Evolutionary conservation across 1,284 basidiomycete species (phyloP).

Genomic region (Quambalaria eucalypti): DNA sequence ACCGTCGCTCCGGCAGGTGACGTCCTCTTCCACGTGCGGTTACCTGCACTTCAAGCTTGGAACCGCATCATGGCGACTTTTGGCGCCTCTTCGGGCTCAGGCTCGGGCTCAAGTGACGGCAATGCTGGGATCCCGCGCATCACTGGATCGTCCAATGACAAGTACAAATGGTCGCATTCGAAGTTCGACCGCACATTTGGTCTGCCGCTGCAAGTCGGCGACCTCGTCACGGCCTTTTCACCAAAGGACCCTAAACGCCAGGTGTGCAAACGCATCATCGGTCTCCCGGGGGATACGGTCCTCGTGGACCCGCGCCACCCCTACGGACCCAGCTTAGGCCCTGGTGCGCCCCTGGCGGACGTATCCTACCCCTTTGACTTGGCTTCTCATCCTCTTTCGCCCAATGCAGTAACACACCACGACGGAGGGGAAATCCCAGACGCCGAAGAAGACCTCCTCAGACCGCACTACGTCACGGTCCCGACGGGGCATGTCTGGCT

Average conservation of each 20-base stretch:
- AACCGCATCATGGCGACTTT: no score
- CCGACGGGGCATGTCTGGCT: slow-evolving; percentile 62
- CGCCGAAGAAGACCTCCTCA: background rate
- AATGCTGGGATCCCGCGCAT: background rate
- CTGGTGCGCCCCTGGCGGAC: background rate
- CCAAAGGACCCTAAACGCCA: slow-evolving; percentile 63
- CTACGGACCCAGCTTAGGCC: background rate
- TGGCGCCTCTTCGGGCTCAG: background rate
- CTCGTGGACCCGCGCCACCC: slow-evolving; percentile 65
- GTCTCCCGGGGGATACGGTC: slow-evolving; percentile 77
- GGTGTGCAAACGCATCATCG: slow-evolving; percentile 84
- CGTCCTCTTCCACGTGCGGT: slow-evolving; percentile 24
- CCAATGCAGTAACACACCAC: slow-evolving; percentile 6
- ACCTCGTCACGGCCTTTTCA: slow-evolving; percentile 68
- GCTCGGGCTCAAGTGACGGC: background rate
- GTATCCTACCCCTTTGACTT: background rate
- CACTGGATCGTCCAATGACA: background rate
- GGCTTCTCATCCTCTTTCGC: slow-evolving; percentile 7
- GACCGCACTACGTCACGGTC: slow-evolving; percentile 10
- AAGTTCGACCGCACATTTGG: background rate
- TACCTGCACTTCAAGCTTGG: slow-evolving; percentile 10
- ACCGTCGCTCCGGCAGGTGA: slow-evolving; percentile 34
- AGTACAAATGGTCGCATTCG: background rate
- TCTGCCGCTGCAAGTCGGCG: slow-evolving; percentile 52
- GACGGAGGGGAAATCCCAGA: background rate